Conservation (phyloP, 805 yeast species). For the Hanseniaspora mollemarum region DNA sequence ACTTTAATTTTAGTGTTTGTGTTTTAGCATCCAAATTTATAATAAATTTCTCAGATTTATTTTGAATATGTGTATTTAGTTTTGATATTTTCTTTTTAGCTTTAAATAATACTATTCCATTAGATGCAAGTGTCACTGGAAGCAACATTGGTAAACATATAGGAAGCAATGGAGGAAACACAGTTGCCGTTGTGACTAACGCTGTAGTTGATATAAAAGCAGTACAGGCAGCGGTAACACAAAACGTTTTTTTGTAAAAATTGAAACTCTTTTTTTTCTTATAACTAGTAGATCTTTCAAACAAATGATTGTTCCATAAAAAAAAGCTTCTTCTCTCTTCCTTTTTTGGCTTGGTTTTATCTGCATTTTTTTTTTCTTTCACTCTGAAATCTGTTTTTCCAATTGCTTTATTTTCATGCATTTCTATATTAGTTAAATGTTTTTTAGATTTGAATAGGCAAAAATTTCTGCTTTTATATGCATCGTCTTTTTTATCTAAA, state of each 20-base stretch:
- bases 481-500: no score
- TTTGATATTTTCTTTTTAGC: neutral
- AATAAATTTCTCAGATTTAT: neutral
- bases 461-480: no score
- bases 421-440: no score
- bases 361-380: neutral
- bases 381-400: neutral
- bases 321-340: neutral
- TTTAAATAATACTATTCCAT: conserved; percentile 8
- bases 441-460: no score
- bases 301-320: no score
- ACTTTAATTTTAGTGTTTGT: neutral
- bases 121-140: neutral
- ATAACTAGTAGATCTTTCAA: neutral
- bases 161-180: conserved; percentile 1
- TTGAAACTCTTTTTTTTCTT: neutral
- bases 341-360: neutral
- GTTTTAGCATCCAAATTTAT: neutral
- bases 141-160: neutral
- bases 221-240: neutral
- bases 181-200: neutral
- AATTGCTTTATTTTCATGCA: no score
- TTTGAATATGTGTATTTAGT: neutral
- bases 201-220: conserved; percentile 5
- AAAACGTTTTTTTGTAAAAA: conserved; percentile 5